Percentiles rank a stretch among this genome's conserved stretches.
Evolutionary conservation across 2,329 filamentous ascomycete species (phyloP).

Genomic region (Colletotrichum incanum): DNA sequence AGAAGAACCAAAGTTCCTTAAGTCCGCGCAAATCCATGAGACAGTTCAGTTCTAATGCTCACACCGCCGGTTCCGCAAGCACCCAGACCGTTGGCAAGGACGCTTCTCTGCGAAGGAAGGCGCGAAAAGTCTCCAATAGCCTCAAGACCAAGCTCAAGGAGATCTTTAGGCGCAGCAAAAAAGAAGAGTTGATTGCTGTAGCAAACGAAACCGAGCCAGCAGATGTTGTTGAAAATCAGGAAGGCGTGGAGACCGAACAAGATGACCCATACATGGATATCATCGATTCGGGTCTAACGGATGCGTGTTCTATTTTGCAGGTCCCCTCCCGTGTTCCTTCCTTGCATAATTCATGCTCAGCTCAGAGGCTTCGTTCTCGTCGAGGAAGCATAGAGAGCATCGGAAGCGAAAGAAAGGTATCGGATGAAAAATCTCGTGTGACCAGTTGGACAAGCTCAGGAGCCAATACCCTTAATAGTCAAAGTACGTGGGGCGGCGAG

Average conservation of each 20-base stretch:
- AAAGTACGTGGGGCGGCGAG: constrained; percentile 55
- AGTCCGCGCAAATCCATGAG: constrained; percentile 65
- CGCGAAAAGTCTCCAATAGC: constrained; percentile 74
- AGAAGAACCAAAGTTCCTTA: constrained; percentile 51
- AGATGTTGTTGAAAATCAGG: background rate
- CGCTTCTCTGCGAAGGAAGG: constrained; percentile 62
- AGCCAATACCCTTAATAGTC: constrained; percentile 67
- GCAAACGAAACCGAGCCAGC: constrained; percentile 68
- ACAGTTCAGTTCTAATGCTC: constrained; percentile 51
- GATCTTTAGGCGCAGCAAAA: constrained; percentile 65
- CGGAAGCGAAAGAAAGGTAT: constrained; percentile 55
- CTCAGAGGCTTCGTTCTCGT: constrained; percentile 65
- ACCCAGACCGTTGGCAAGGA: constrained; percentile 18
- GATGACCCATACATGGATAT: constrained; percentile 53
- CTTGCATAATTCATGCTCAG: constrained; percentile 63
- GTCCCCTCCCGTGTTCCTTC: constrained; percentile 67
- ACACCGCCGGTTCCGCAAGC: constrained; percentile 47
- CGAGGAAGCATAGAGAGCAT: constrained; percentile 70
- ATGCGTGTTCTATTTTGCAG: constrained; percentile 62
- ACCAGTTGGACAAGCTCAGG: constrained; percentile 82
- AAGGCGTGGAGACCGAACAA: constrained; percentile 14
- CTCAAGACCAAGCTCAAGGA: constrained; percentile 74
- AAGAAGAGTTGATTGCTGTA: constrained; percentile 58
- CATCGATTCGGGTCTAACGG: constrained; percentile 53
- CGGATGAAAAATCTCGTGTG: constrained; percentile 74